Evolutionary conservation across 495 filamentous ascomycete genomes (phyloP), one percentile per base, ranked within the genome.

Genomic region (Tricharina praecox): DNA sequence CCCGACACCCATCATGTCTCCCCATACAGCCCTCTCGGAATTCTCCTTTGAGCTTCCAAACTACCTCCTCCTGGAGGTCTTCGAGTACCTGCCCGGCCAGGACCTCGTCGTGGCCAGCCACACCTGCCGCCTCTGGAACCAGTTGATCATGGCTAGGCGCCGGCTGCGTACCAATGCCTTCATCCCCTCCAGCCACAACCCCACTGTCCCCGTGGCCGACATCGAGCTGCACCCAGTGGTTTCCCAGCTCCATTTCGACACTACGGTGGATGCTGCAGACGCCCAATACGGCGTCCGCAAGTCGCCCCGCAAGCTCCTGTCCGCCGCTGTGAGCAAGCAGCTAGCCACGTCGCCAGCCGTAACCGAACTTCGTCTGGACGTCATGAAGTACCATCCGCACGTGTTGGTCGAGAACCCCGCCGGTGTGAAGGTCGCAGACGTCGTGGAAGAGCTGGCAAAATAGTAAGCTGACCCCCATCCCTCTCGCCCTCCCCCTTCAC

Each of bases 11-110:
- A n/a, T n/a, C n/a, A n/a, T n/a, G n/a, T n/a, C n/a, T n/a, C n/a
- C n/a, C n/a, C n/a, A n/a, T n/a, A n/a, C n/a, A n/a, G n/a, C n/a
- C n/a, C n/a, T n/a, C n/a, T n/a, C n/a, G n/a, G n/a, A n/a, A n/a
- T n/a, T n/a, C n/a, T n/a, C n/a, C n/a, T n/a, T n/a, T n/a, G 37
- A 44, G 18, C 41, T 55, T 23, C 53, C 53, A 15, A 20, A 40
- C 8, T 55, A 53, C 46, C 45, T 55, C 35, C 53, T 55, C 23
- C 50, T 50, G 8, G 50, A 53, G n/a, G 42, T 55, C n/a, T 46
- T 55, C 23, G 11, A 21, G 4, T 42, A 55, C 20, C 50, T 55
- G 4, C 19, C 36, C n/a, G 15, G 45, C 15, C 44, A 44, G 9
- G 53, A 53, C 41, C 51, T 56, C 8, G 18, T 56, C 23, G n/a